A percentile compares a stretch with the other conserved stretches of the same genome.
phyloP scores from a whole-genome alignment of 352 stramenopile genomes.

The Phytophthora podocarpi region DNA sequence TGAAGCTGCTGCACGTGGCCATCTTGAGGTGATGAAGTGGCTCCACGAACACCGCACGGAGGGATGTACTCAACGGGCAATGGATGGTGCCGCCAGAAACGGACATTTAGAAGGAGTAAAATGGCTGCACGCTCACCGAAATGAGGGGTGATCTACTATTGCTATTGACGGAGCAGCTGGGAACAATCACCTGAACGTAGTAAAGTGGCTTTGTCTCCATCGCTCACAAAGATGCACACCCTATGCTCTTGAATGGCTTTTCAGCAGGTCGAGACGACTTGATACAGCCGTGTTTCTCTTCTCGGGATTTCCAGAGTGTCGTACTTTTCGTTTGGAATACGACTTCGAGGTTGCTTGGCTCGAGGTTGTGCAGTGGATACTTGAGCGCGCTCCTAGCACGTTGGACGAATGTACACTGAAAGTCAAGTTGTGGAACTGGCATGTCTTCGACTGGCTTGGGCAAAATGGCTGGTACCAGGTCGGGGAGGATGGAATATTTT shows the following conservation, averaged over 20 bases:
- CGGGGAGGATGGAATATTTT: not conserved
- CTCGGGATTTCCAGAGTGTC: conserved; percentile 2
- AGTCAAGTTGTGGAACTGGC: conserved; percentile 1
- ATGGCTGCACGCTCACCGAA: conserved; percentile 8
- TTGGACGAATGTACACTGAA: not conserved
- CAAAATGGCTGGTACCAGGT: not conserved
- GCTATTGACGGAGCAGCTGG: conserved; percentile 3
- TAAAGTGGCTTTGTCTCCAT: conserved; percentile 7
- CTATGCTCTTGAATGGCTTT: not conserved
- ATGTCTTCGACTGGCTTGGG: not conserved
- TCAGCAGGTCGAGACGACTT: not conserved
- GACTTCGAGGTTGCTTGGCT: not conserved
- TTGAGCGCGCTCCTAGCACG: not conserved
- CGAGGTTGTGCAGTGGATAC: conserved; percentile 1
- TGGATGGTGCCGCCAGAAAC: not conserved
- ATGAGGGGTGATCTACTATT: not conserved
- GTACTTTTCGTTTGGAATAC: not conserved
- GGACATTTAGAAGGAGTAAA: conserved; percentile 11
- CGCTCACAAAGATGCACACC: not conserved
- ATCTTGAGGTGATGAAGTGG: conserved; percentile 1
- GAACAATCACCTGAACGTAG: not conserved
- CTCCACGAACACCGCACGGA: not conserved
- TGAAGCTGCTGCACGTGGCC: not conserved
- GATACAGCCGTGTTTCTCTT: not conserved
- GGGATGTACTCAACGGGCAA: conserved; percentile 4